These are phyloP conservation scores for Rhizophlyctis rosea DNA, from an alignment of 192 early-diverging fungal species.

Conservation along the genomic window DNA sequence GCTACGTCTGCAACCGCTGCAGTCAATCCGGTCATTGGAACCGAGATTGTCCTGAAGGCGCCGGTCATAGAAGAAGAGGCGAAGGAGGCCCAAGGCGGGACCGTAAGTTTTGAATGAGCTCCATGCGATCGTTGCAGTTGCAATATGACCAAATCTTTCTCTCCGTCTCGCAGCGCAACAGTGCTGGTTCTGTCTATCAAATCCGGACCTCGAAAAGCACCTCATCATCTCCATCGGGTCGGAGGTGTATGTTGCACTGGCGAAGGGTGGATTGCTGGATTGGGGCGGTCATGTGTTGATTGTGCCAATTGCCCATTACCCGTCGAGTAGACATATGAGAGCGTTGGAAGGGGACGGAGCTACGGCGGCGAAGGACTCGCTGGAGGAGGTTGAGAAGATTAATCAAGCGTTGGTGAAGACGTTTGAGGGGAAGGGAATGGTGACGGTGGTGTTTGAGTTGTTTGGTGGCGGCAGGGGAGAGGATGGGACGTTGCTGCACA, in stretches of 20 bases:
- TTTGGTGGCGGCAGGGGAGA: constrained; percentile 44
- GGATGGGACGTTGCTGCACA: constrained; percentile 36
- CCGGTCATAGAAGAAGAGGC: constrained; percentile 34
- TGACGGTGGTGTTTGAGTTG: constrained; percentile 74
- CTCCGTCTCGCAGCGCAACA: constrained; percentile 35
- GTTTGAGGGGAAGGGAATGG: constrained; percentile 38
- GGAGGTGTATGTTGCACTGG: constrained; percentile 78
- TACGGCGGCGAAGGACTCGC: constrained; percentile 4
- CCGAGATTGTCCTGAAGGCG: constrained; percentile 45
- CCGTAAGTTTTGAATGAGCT: too few species aligned
- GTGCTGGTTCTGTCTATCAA: constrained; percentile 97
- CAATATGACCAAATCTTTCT: too few species aligned
- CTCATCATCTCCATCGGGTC: constrained; percentile 80
- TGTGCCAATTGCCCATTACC: constrained; percentile 60
- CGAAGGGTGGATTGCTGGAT: constrained; percentile 80
- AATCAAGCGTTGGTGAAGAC: constrained; percentile 13
- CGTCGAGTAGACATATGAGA: constrained; percentile 19
- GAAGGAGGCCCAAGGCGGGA: not conserved
- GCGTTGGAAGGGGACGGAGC: constrained; percentile 23
- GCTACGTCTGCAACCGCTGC: constrained; percentile 57
- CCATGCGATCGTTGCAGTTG: too few species aligned
- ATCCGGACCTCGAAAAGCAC: constrained; percentile 86
- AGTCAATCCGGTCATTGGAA: constrained; percentile 54
- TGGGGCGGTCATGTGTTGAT: constrained; percentile 84
- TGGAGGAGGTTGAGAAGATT: constrained; percentile 33